A percentile compares a stretch with the other conserved stretches of the same genome.
phyloP scores from a whole-genome alignment of 176 grass and related monocot species.

The Triticum monococcum region DNA sequence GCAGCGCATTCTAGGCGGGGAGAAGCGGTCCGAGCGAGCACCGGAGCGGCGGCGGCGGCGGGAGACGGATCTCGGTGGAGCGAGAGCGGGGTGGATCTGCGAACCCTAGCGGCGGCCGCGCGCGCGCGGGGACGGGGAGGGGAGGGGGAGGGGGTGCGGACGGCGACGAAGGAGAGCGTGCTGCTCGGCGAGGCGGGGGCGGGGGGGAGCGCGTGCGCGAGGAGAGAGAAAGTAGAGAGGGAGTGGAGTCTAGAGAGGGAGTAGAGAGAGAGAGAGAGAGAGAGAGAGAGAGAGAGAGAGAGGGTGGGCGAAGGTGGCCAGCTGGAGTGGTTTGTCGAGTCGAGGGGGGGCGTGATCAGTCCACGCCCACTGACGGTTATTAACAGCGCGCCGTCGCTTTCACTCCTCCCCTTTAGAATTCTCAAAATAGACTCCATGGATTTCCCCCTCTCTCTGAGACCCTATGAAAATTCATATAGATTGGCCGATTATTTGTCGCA shows the following conservation, averaged over 20 bases:
- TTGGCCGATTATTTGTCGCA: too few species aligned
- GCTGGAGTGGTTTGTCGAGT: slow-evolving; percentile 12
- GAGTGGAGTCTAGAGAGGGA: neutral
- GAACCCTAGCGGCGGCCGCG: slow-evolving; percentile 15
- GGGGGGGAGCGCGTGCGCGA: neutral
- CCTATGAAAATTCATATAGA: too few species aligned
- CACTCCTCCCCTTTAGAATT: neutral
- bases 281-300: neutral
- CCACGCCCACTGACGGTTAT: neutral
- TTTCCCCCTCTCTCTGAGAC: too few species aligned
- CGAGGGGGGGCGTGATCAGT: neutral
- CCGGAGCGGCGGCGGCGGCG: neutral
- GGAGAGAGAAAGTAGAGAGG: neutral
- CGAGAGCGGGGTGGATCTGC: neutral
- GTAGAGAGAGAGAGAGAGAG: neutral
- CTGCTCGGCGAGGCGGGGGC: neutral
- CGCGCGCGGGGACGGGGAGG: neutral
- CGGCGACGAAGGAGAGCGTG: neutral
- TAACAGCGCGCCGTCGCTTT: neutral
- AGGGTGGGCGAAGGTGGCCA: neutral
- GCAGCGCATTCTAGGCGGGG: neutral
- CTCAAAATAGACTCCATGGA: too few species aligned
- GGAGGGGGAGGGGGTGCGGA: neutral
- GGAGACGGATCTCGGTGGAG: neutral
- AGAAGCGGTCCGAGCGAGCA: neutral